These are phyloP conservation scores for Paramarasmius palmivorus DNA, from an alignment of 1,284 basidiomycete genomes.

Conservation along the genomic window DNA sequence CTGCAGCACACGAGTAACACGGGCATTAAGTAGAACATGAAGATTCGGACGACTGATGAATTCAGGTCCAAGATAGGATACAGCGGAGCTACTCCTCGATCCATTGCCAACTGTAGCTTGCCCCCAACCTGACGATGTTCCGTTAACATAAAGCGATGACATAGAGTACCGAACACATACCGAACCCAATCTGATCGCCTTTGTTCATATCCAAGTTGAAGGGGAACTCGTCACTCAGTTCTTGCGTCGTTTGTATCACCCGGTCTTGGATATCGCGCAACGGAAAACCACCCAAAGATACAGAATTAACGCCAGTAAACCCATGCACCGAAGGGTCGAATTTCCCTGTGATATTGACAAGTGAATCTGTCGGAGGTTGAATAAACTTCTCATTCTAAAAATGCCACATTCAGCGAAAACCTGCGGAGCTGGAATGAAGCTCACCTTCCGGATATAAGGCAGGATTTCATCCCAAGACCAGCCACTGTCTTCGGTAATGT, in stretches of 20 bases:
- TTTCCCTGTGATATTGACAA: slow-evolving; percentile 17
- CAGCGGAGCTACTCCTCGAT: slow-evolving; percentile 11
- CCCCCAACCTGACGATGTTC: background rate
- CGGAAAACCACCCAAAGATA: slow-evolving; percentile 20
- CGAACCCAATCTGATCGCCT: slow-evolving; percentile 20
- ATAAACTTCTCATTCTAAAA: too few relatives aligned
- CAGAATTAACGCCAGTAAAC: slow-evolving; percentile 15
- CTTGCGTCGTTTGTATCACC: slow-evolving; percentile 19
- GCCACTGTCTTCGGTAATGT: slow-evolving; percentile 22
- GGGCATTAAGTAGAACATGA: slow-evolving; percentile 13
- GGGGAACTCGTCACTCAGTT: slow-evolving; percentile 18
- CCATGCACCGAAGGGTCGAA: slow-evolving; percentile 18
- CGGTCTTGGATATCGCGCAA: slow-evolving; percentile 16
- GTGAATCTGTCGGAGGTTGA: slow-evolving; percentile 19
- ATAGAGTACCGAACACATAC: slow-evolving; percentile 9
- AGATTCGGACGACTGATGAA: slow-evolving; percentile 16
- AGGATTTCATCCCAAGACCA: slow-evolving; percentile 28
- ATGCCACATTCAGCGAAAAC: too few relatives aligned
- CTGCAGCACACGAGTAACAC: slow-evolving; percentile 13
- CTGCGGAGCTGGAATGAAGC: background rate
- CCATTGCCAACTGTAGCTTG: slow-evolving; percentile 5
- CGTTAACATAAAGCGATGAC: too few relatives aligned
- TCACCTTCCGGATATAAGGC: slow-evolving; percentile 22
- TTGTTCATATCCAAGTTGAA: slow-evolving; percentile 24
- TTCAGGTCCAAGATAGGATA: slow-evolving; percentile 15